Evolutionary conservation across 495 filamentous ascomycete species (phyloP).

Genomic region (Terfezia boudieri): DNA sequence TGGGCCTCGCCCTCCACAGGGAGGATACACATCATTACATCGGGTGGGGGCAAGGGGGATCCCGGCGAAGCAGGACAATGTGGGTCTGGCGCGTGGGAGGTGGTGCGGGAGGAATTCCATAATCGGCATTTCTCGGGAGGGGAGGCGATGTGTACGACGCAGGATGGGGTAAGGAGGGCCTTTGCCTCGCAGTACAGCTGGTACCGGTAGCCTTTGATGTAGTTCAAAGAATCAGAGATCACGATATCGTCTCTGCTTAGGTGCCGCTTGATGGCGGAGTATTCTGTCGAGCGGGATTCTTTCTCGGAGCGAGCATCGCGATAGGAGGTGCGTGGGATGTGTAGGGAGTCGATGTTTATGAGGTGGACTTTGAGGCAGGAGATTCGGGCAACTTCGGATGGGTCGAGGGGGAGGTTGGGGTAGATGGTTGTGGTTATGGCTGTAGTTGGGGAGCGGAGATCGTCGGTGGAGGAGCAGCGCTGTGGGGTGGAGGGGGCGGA

Average conservation of each 20-base stretch:
- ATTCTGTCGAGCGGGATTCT: conserved; percentile 67
- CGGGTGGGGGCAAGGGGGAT: too few relatives aligned
- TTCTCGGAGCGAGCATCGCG: conserved; percentile 57
- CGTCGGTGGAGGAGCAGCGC: conserved; percentile 35
- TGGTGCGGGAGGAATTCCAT: conserved; percentile 4
- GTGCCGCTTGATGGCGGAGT: conserved; percentile 63
- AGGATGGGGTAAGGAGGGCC: conserved; percentile 57
- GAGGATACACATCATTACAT: too few relatives aligned
- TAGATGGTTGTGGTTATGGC: conserved; percentile 34
- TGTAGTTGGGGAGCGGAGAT: conserved; percentile 69
- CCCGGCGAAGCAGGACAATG: neutral
- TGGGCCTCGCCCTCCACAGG: too few relatives aligned
- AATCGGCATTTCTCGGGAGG: conserved; percentile 30
- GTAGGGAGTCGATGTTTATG: conserved; percentile 44
- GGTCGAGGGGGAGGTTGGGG: conserved; percentile 24
- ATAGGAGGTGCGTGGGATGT: conserved; percentile 39
- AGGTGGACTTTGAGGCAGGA: conserved; percentile 38
- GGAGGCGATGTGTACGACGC: conserved; percentile 71
- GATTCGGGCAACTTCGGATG: conserved; percentile 29
- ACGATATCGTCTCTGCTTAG: conserved; percentile 64
- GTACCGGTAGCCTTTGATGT: conserved; percentile 95
- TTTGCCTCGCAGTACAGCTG: conserved; percentile 92
- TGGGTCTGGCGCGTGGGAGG: neutral
- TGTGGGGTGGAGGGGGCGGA: neutral
- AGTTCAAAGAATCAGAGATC: conserved; percentile 54